These are phyloP conservation scores for Apiospora malaysiana DNA, from an alignment of 2,329 filamentous ascomycete species.

Conservation along the genomic window DNA sequence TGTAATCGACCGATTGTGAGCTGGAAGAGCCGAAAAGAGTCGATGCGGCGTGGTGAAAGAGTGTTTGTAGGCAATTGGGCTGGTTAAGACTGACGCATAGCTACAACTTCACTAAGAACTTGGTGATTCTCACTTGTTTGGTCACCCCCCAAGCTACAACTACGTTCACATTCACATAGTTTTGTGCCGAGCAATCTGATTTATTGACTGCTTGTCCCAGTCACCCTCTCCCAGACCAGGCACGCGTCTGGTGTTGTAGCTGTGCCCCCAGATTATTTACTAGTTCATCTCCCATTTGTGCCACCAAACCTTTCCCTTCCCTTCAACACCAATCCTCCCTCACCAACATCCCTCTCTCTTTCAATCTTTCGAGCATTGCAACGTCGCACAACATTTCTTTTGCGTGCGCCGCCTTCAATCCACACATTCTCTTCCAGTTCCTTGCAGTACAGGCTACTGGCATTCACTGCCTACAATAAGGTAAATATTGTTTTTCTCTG, in stretches of 20 bases:
- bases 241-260: neutral
- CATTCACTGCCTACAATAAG: neutral
- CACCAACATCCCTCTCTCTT: neutral
- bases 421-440: neutral
- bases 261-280: neutral
- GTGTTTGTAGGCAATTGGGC: neutral
- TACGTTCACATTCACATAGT: neutral
- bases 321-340: neutral
- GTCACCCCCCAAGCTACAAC: neutral
- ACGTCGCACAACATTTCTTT: neutral
- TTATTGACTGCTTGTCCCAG: neutral
- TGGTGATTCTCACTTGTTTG: neutral
- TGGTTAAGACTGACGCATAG: neutral
- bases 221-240: neutral
- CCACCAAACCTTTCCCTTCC: neutral
- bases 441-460: neutral
- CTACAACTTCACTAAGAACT: neutral
- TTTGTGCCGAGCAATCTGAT: neutral
- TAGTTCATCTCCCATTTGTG: neutral
- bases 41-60: neutral
- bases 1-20: neutral
- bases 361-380: neutral
- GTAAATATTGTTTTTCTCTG: neutral
- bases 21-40: neutral
- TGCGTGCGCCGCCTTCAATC: neutral